Conservation (phyloP, 148 eudicot genomes). For the Arctostaphylos glauca region DNA sequence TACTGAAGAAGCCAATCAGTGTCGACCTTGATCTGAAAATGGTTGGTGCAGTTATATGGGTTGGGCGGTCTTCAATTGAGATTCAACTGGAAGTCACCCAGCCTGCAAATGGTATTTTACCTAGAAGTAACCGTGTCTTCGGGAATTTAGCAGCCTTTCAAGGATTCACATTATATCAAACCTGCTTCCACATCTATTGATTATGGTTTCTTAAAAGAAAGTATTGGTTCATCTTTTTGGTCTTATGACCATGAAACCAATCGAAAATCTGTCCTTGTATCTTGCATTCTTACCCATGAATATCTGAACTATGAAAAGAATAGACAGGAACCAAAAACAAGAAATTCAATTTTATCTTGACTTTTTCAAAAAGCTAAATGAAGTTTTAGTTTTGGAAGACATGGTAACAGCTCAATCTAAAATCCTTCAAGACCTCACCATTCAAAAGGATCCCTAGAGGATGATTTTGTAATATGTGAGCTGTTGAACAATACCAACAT, state of each 20-base stretch:
- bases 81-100: constrained; percentile 87
- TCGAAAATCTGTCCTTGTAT: neutral
- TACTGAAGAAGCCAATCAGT: constrained; percentile 76
- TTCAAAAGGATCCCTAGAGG: neutral
- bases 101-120: constrained; percentile 51
- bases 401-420: neutral
- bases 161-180: neutral
- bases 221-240: neutral
- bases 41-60: constrained; percentile 94
- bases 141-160: neutral
- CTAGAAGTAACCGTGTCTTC: neutral
- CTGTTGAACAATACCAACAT: neutral
- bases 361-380: neutral
- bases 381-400: neutral
- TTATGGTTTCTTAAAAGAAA: neutral
- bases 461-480: neutral
- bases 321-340: neutral
- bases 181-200: neutral
- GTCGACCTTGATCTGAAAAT: constrained; percentile 75
- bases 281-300: neutral
- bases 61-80: constrained; percentile 90
- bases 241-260: neutral
- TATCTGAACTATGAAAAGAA: neutral
- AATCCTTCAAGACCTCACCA: neutral
- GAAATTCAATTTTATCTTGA: neutral